A percentile compares a stretch with the other conserved stretches of the same genome.
Conservation (phyloP, 768 basidiomycete genomes). For the Leccinum variicolor region DNA sequence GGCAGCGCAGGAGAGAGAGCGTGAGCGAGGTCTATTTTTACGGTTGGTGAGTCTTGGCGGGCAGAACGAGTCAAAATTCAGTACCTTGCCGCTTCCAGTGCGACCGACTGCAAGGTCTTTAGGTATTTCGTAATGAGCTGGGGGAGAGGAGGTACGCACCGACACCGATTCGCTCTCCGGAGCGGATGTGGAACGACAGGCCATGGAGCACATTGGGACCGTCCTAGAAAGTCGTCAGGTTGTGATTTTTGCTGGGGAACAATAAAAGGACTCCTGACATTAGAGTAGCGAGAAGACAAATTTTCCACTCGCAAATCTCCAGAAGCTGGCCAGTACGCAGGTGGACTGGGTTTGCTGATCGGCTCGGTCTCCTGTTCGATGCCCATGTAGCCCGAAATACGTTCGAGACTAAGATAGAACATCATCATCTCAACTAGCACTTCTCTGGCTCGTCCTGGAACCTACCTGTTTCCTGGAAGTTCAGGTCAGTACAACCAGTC, state of each 20-base stretch:
- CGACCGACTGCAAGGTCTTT: conserved; percentile 3
- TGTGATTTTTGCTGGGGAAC: neutral
- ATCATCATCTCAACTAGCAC: neutral
- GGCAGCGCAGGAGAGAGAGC: conserved; percentile 47
- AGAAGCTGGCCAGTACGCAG: conserved; percentile 64
- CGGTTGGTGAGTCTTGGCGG: neutral
- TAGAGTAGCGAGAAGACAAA: conserved; percentile 53
- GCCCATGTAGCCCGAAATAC: conserved; percentile 46
- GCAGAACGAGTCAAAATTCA: neutral
- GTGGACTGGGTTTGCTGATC: conserved; percentile 40
- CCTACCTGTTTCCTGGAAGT: conserved; percentile 20
- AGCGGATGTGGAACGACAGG: conserved; percentile 3
- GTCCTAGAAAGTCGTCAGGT: neutral
- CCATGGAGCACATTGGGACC: conserved; percentile 1
- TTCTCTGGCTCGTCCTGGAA: too few relatives aligned
- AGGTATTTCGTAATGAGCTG: neutral
- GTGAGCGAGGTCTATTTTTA: conserved; percentile 45
- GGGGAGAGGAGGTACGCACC: neutral
- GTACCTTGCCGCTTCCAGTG: conserved; percentile 8
- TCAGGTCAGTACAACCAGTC: conserved; percentile 1
- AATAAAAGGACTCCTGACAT: neutral
- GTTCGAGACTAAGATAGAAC: conserved; percentile 21
- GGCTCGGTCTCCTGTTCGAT: conserved; percentile 53
- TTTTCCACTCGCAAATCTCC: conserved; percentile 53
- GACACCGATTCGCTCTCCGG: conserved; percentile 9